Base-by-base conservation (phyloP, 225 moss, liverwort and hornwort species). In the Lunularia cruciata region DNA sequence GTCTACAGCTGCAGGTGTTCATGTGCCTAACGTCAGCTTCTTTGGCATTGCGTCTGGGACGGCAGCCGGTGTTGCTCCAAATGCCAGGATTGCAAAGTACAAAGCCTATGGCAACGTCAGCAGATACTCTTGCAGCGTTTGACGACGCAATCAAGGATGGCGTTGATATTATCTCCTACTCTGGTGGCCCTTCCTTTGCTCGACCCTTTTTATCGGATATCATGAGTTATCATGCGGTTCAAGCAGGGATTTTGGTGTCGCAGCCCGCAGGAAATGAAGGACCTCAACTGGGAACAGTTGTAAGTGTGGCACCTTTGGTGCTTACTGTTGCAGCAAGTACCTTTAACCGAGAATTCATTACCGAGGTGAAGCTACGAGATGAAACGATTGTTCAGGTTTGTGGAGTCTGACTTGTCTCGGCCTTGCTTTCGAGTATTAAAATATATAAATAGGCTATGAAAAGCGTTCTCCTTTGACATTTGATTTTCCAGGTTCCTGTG, bases 121-220 rank as follows among this genome's bases (percentile, higher is more conserved):
- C 83, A 0, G 90, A 90, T 34, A 80, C 86, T 6, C 67, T 90
- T 4, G 69, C 90, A 2, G 87, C 83, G 3, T 85, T 83, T 19
- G 90, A 90, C 63, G 77, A 83, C 60, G 87, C 87, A 38, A 73
- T 87, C 34, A 72, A 72, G 2, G 90, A 90, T 19, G 87, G 87
- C 0, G 90, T 90, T 20, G 82, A 90, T 20, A 72, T 90, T 61
- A 69, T 90, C 4, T 33, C 78, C n/a, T 45, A 81, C 51, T 90
- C 90, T 37, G 38, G 87, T 25, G 84, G 83, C 19, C 8, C 9
- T 0, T 22, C 3, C 2, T 10, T 1, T 0, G 28, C 47, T 1
- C 0, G 7, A 14, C 28, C 28, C 19, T 22, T 40, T 7, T 27
- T 27, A 2, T 0, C 1, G 7, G 45, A 47, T 33, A 65, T 65